Percentiles rank a stretch among this genome's conserved stretches.
Evolutionary conservation across 306 rosid genomes (phyloP).

Genomic region (Abrus pulchellus): DNA sequence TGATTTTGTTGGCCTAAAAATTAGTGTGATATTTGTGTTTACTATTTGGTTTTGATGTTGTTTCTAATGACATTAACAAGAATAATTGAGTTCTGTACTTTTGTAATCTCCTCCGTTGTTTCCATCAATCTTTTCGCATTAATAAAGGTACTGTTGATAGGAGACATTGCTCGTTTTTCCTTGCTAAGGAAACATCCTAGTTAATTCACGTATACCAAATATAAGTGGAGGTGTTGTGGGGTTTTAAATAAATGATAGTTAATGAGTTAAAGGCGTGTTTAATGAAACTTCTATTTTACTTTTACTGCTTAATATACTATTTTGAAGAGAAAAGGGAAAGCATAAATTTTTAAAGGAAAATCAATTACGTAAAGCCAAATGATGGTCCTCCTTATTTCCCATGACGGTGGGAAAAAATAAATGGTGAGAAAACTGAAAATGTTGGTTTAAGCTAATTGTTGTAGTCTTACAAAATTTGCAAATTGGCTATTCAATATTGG

Average conservation of each 20-base stretch:
- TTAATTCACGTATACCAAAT: slow-evolving; percentile 38
- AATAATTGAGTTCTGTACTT: slow-evolving; percentile 50
- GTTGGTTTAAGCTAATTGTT: background rate
- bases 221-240: slow-evolving; percentile 31
- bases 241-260: slow-evolving; percentile 22
- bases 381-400: too few relatives aligned
- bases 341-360: background rate
- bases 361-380: too few relatives aligned
- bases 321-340: background rate
- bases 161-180: slow-evolving; percentile 40
- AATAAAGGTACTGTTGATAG: slow-evolving; percentile 37
- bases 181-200: slow-evolving; percentile 43
- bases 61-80: slow-evolving; percentile 44
- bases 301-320: slow-evolving; percentile 1
- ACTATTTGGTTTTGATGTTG: slow-evolving; percentile 49
- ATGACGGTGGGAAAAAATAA: too few relatives aligned
- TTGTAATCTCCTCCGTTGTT: slow-evolving; percentile 33
- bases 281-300: slow-evolving; percentile 34
- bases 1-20: slow-evolving; percentile 47
- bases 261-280: slow-evolving; percentile 36
- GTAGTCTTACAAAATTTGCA: background rate
- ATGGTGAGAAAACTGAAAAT: too few relatives aligned
- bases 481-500: too few relatives aligned
- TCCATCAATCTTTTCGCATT: slow-evolving; percentile 34
- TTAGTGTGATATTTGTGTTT: slow-evolving; percentile 35